Base-by-base conservation (phyloP, 768 basidiomycete genomes). In the Paxillus rubicundulus region DNA sequence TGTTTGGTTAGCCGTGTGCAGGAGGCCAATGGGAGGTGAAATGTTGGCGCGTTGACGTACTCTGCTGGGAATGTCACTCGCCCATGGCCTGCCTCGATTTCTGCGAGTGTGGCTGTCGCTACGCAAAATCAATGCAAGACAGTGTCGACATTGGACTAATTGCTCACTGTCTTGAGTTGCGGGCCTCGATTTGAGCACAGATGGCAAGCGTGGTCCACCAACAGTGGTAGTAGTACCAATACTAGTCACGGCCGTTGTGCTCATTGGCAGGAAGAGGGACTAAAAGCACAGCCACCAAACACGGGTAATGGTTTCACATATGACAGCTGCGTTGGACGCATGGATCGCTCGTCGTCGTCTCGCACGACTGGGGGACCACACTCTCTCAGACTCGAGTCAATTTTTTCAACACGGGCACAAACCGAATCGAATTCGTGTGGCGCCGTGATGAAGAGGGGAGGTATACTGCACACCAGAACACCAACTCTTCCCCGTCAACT, bases 1-100 rank as follows among this genome's bases (percentile, higher is more conserved):
- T 20, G 45, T 44, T 47, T 30, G 27, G 17, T 54, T 10, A 61
- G 54, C 27, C 39, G 56, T 16, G 45, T 38, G 36, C 27, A 30
- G 45, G 28, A 12, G 21, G 50, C 14, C n/a, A 6, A 24, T 17
- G 17, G 8, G 33, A 17, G 6, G 44, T 32, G 54, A 38, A 41
- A 8, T 14, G 39, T 4, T 28, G 16, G 74, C 84, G 46, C 10
- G 39, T 4, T 28, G 16, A 74, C 84, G 46, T 62, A 89, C 89
- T 86, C 81, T 46, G 76, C 61, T 10, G 89, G 85, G 24, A 77
- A 77, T 0, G 89, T 87, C 30, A 84, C 80, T 46, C 81, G 81
- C 3, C 78, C 86, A 20, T 82, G 71, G 13, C 77, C 79, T 2
- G 77, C 70, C 3, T 73, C 60, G 33, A 86, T 61, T 55, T 87